phyloP scores from a whole-genome alignment of 2,329 filamentous ascomycete species.

The Aspergillus sojae region DNA sequence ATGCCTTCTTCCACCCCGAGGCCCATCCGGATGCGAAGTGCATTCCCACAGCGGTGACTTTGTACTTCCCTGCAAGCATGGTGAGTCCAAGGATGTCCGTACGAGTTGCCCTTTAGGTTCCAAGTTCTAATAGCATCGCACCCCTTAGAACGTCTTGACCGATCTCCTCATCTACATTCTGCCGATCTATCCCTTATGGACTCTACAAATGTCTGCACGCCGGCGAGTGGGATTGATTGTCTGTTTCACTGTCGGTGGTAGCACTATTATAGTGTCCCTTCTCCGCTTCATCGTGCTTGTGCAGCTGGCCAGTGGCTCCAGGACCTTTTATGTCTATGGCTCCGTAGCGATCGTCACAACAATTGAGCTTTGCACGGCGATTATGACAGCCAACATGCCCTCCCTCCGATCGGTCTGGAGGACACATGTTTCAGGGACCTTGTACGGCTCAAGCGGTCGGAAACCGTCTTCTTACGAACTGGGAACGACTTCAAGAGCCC shows the following conservation, averaged over 20 bases:
- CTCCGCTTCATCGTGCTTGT: slow-evolving; percentile 12
- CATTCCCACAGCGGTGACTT: slow-evolving; percentile 5
- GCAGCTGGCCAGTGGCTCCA: slow-evolving; percentile 5
- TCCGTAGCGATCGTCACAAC: slow-evolving; percentile 9
- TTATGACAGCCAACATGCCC: slow-evolving; percentile 11
- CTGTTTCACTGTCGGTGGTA: slow-evolving; percentile 9
- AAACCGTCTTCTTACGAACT: neutral
- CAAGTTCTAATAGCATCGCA: neutral
- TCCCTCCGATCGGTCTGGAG: slow-evolving; percentile 6
- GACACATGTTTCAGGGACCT: slow-evolving; percentile 4
- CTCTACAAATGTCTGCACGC: slow-evolving; percentile 3
- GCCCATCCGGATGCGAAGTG: slow-evolving; percentile 5
- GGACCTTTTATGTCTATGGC: slow-evolving; percentile 9
- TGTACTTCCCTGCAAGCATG: slow-evolving; percentile 12
- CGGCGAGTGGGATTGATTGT: slow-evolving; percentile 10
- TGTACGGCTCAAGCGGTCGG: neutral
- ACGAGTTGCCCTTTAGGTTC: neutral
- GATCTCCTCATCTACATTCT: slow-evolving; percentile 6
- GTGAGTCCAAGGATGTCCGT: neutral
- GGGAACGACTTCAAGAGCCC: neutral
- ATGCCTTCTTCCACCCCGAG: slow-evolving; percentile 6
- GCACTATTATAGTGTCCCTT: slow-evolving; percentile 8
- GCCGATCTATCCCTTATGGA: slow-evolving; percentile 9
- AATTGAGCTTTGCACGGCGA: slow-evolving; percentile 6
- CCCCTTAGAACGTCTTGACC: slow-evolving; percentile 9